Percentiles rank a stretch among this genome's conserved stretches.
phyloP scores from a whole-genome alignment of 306 rosid genomes.

The Dicorynia guianensis region DNA sequence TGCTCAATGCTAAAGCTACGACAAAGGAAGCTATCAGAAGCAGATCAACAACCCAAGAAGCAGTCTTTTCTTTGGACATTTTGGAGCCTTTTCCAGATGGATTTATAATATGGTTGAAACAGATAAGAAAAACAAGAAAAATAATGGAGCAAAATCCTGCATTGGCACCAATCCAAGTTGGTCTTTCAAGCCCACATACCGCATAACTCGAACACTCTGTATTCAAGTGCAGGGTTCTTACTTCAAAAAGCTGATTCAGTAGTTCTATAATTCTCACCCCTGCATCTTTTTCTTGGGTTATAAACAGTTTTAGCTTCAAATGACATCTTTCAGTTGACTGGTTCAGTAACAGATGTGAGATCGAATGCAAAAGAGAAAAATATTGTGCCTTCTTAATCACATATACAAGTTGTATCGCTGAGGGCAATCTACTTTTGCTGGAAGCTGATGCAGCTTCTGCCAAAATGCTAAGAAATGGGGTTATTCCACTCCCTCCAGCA shows the following conservation, averaged over 20 bases:
- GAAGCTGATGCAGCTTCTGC: slow-evolving; percentile 63
- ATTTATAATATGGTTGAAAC: slow-evolving; percentile 61
- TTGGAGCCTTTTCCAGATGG: slow-evolving; percentile 54
- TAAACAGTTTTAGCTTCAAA: slow-evolving; percentile 66
- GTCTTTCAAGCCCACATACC: slow-evolving; percentile 68
- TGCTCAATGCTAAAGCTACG: slow-evolving; percentile 55
- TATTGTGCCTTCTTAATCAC: slow-evolving; percentile 71
- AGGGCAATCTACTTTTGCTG: slow-evolving; percentile 47
- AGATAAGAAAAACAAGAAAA: slow-evolving; percentile 57
- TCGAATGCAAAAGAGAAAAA: slow-evolving; percentile 63
- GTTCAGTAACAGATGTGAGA: slow-evolving; percentile 61
- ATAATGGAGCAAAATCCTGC: slow-evolving; percentile 61
- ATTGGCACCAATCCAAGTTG: slow-evolving; percentile 66
- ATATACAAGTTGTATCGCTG: slow-evolving; percentile 66
- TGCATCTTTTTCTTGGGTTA: slow-evolving; percentile 74
- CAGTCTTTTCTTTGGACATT: slow-evolving; percentile 53
- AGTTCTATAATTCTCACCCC: slow-evolving; percentile 54
- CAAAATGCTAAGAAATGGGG: slow-evolving; percentile 87
- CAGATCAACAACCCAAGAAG: slow-evolving; percentile 73
- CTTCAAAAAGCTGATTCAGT: slow-evolving; percentile 47
- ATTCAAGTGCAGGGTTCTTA: slow-evolving; percentile 60
- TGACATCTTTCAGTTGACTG: slow-evolving; percentile 49
- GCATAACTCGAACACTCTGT: slow-evolving; percentile 52
- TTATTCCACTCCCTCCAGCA: slow-evolving; percentile 92
- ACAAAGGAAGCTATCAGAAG: slow-evolving; percentile 66